Percentiles rank a stretch among this genome's conserved stretches.
Conservation (phyloP, 805 yeast genomes). For the Candida argentea region DNA sequence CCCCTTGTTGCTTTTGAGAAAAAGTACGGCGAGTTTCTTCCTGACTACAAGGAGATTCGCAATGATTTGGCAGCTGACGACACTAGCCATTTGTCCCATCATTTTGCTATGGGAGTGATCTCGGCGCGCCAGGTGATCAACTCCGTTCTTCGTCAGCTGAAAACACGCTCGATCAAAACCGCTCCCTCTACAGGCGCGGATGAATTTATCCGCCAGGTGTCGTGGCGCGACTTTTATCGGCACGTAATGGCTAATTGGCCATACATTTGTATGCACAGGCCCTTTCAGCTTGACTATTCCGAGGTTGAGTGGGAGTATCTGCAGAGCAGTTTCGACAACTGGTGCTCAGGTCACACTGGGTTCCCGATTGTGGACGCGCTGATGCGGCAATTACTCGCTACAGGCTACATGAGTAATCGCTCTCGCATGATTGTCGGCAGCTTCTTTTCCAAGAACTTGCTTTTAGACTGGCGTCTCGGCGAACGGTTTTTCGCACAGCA, state of each 20-base stretch:
- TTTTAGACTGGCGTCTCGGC: constrained; percentile 48
- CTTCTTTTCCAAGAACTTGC: constrained; percentile 38
- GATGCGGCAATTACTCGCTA: constrained; percentile 41
- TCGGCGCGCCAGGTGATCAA: constrained; percentile 30
- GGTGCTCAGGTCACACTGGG: constrained; percentile 49
- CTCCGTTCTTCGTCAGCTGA: constrained; percentile 13
- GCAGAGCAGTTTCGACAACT: constrained; percentile 29
- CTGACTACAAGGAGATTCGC: constrained; percentile 19
- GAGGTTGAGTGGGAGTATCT: constrained; percentile 36
- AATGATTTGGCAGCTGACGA: constrained; percentile 19
- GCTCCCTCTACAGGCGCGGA: constrained; percentile 16
- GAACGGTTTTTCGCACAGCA: constrained; percentile 40
- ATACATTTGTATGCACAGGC: constrained; percentile 37
- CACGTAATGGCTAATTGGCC: constrained; percentile 43
- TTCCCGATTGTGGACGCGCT: constrained; percentile 49
- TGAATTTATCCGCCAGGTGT: constrained; percentile 40
- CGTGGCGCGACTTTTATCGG: constrained; percentile 50
- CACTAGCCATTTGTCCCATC: constrained; percentile 35
- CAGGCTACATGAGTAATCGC: constrained; percentile 46
- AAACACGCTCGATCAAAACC: constrained; percentile 11
- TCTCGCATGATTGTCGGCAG: constrained; percentile 45
- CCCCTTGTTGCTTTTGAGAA: constrained; percentile 17
- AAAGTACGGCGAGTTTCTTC: constrained; percentile 1
- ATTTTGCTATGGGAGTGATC: constrained; percentile 37
- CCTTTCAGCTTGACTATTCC: constrained; percentile 34